Evolutionary conservation across 768 basidiomycete species (phyloP).

Genomic region (Xanthoconium stramineum): DNA sequence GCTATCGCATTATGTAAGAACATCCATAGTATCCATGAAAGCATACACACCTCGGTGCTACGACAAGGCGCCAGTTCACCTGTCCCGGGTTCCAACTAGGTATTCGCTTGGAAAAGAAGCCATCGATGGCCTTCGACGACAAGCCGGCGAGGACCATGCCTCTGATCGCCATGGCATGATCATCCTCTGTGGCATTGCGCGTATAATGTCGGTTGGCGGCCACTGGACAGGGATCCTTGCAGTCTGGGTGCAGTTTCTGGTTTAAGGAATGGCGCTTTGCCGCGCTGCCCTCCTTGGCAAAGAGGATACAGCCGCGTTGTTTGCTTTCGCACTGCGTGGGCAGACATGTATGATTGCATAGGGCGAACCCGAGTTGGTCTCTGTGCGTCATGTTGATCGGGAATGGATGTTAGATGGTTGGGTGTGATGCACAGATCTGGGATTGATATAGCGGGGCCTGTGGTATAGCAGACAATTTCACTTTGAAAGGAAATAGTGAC

Average conservation of each 20-base stretch:
- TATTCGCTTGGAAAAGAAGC: background rate
- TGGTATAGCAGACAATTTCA: no score
- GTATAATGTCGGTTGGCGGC: background rate
- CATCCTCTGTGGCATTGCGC: background rate
- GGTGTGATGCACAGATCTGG: no score
- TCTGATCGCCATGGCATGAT: background rate
- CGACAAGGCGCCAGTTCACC: background rate
- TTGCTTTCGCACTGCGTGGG: background rate
- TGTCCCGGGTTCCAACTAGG: background rate
- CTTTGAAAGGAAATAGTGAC: no score
- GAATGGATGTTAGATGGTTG: background rate
- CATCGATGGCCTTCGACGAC: background rate
- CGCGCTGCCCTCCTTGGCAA: background rate
- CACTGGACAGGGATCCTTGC: background rate
- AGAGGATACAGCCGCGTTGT: background rate
- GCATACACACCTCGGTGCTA: background rate
- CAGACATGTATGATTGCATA: background rate
- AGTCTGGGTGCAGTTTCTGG: background rate
- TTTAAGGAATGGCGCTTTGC: background rate
- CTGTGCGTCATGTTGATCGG: background rate
- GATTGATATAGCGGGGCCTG: no score
- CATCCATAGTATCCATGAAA: no score
- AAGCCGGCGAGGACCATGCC: background rate
- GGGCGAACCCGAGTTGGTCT: background rate
- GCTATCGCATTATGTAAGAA: no score